Conservation (phyloP, 192 early-diverging fungal species). For the Coemansia javaensis region DNA sequence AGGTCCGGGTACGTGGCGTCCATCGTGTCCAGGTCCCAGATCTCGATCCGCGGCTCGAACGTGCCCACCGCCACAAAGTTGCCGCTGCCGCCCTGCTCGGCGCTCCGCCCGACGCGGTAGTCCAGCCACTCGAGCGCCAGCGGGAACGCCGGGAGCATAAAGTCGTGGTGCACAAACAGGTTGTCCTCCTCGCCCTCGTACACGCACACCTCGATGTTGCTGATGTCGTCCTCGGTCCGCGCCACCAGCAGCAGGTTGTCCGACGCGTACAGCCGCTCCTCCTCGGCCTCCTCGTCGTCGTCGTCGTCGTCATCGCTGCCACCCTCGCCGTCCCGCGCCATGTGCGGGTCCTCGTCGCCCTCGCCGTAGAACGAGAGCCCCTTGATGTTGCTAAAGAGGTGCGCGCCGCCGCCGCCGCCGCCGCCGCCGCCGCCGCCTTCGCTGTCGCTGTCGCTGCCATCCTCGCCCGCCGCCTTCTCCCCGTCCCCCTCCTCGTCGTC, state of each 20-base stretch:
- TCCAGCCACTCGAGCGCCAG: slow-evolving; percentile 95
- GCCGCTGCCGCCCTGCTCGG: slow-evolving; percentile 51
- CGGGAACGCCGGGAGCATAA: slow-evolving; percentile 95
- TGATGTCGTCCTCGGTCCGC: slow-evolving; percentile 96
- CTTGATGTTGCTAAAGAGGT: slow-evolving; percentile 81
- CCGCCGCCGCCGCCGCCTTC: slow-evolving; percentile 25
- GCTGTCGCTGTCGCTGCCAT: too few relatives aligned
- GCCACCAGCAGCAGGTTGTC: slow-evolving; percentile 90
- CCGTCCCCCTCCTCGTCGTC: slow-evolving; percentile 54
- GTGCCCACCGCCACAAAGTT: slow-evolving; percentile 96
- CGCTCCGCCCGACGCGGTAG: slow-evolving; percentile 73
- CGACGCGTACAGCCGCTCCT: slow-evolving; percentile 67
- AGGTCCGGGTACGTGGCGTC: slow-evolving; percentile 89
- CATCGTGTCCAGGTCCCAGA: slow-evolving; percentile 93
- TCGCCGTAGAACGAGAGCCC: slow-evolving; percentile 80
- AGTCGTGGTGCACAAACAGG: slow-evolving; percentile 96
- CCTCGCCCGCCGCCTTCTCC: slow-evolving; percentile 40
- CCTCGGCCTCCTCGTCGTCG: slow-evolving; percentile 76
- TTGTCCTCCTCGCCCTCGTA: slow-evolving; percentile 79
- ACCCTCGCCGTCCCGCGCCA: slow-evolving; percentile 63
- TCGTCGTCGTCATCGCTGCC: slow-evolving; percentile 51
- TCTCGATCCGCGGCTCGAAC: slow-evolving; percentile 96
- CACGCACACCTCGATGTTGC: slow-evolving; percentile 90
- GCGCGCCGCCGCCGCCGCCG: slow-evolving; percentile 32
- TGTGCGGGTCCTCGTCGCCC: slow-evolving; percentile 82